Evolutionary conservation across 129 eudicot genomes (phyloP), one percentile per base, ranked within the genome.

Genomic region (Calendula officinalis): DNA sequence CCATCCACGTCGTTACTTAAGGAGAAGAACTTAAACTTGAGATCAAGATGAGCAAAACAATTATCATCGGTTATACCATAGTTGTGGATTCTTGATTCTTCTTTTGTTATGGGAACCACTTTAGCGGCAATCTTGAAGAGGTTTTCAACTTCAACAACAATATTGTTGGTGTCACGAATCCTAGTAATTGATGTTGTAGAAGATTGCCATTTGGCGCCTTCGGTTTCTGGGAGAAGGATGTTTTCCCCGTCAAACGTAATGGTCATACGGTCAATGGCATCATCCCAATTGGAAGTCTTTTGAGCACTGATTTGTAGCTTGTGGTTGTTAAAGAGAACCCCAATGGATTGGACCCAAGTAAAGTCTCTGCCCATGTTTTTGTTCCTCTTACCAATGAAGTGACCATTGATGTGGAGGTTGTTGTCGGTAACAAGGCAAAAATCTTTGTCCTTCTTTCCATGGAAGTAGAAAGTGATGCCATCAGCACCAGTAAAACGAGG

Each of bases 281-380:
- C 86, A 52, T 88, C 80, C 96, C 91, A 88, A 12, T 71, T 50
- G 37, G 91, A 67, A 34, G 96, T 81, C 17, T 84, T 81, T 56
- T 65, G 45, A 10, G 92, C 89, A 5, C 78, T 78, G 5, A 88
- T 47, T 74, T 61, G 51, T 60, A 88, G 77, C 3, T 70, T 77
- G 78, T 84, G 85, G 62, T 75, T 63, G 49, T 65, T 76, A 36
- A 79, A 84, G 71, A 84, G 86, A 70, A 88, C 73, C 38, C 71
- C 86, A 37, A 88, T 74, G 45, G 96, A 82, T 72, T 84, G 89
- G 32, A 88, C 96, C 96, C 96, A 88, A 8, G 96, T 88, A 77
- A 84, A 88, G 77, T 88, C 96, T 35, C 92, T 73, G 1, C 82
- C 78, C 92, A 82, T 82, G 76, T 82, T 69, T n/a, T 53, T 61